Base-by-base conservation (phyloP, 306 rosid species). In the Cucurbita moschata region DNA sequence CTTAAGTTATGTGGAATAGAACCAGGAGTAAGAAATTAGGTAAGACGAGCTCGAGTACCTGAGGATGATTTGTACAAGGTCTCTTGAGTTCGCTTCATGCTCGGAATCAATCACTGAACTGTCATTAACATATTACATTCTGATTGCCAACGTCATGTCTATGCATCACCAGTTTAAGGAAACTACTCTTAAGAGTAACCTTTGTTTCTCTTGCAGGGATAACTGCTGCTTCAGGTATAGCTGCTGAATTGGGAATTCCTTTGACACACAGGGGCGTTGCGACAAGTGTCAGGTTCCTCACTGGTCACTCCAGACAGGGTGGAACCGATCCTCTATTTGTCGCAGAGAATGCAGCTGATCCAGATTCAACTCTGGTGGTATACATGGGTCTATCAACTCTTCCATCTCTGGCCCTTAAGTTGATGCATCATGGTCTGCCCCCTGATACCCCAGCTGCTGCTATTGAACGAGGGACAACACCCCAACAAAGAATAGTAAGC, bases 161-260 rank as follows among this genome's bases (percentile, higher is more conserved):
- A 62, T 62, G 49, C 69, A 62, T 16, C 68, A 37, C 2, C 68
- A 37, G 38, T 37, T 62, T 37, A 62, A 62, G 44, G 68, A 62
- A 26, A 59, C 40, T 6, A 59, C 14, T 56, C 15, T 60, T 30
- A 59, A 44, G 43, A 13, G 65, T 59, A 59, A 35, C 47, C 68
- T 37, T 7, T 59, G 65, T 62, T 38, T 77, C 58, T 59, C 47
- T 75, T 80, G 76, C 83, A 93, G 98, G 97, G 50, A 90, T 90
- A 74, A 94, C 98, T 46, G 96, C 98, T 52, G 98, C 98, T 35
- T 94, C 98, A 39, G 98, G 98, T 74, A 94, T 94, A 81, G 84
- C 98, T 23, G 97, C 97, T 5, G 87, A 87, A 82, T 69, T 94
- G 30, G 98, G 96, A 71, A 86, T 94, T 79, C 98, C 97, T 10